Evolutionary conservation across 331 rosid species (phyloP).

Genomic region (Arachis monticola): DNA sequence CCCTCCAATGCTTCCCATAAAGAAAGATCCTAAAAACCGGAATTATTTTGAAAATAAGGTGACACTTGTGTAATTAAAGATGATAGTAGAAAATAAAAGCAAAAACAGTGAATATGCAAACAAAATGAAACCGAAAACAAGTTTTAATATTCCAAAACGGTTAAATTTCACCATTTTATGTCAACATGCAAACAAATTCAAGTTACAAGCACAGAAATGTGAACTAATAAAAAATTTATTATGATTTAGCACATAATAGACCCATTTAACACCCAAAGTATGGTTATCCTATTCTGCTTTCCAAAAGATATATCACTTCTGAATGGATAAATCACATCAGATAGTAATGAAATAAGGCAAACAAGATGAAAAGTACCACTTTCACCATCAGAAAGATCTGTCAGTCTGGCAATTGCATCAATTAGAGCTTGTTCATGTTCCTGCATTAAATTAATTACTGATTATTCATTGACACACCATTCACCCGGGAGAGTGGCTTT

Average conservation of each 20-base stretch:
- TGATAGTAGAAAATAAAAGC: too few species aligned
- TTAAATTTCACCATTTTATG: not conserved
- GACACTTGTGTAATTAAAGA: too few species aligned
- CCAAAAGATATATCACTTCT: not conserved
- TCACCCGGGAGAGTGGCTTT: too few species aligned
- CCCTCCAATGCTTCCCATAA: too few species aligned
- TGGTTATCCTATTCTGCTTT: not conserved
- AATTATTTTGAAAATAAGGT: too few species aligned
- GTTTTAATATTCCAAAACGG: constrained; percentile 4
- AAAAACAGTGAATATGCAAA: too few species aligned
- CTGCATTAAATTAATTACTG: constrained; percentile 51
- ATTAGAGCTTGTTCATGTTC: constrained; percentile 92
- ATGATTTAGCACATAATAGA: constrained; percentile 11
- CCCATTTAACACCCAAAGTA: constrained; percentile 4
- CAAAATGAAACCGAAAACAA: too few species aligned
- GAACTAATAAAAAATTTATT: constrained; percentile 10
- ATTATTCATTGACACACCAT: not conserved
- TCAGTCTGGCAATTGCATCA: constrained; percentile 78
- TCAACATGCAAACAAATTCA: constrained; percentile 3
- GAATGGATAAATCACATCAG: constrained; percentile 2
- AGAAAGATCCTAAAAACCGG: too few species aligned
- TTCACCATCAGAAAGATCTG: constrained; percentile 81
- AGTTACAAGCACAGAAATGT: not conserved
- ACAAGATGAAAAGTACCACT: constrained; percentile 61
- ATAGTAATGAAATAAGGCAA: constrained; percentile 5